phyloP scores from a whole-genome alignment of 805 yeast species.

The Candida peoriensis region DNA sequence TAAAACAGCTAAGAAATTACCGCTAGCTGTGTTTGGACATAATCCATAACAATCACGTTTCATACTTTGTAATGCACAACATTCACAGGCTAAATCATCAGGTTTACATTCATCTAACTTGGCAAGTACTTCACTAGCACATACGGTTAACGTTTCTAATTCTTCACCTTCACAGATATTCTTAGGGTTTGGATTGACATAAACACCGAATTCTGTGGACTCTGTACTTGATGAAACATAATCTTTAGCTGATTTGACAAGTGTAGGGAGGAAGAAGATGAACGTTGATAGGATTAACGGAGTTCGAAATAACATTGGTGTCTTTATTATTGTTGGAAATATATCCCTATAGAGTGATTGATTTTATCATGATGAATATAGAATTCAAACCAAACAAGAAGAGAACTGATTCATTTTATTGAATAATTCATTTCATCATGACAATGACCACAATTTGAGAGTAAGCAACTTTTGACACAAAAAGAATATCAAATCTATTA shows the following conservation, averaged over 20 bases:
- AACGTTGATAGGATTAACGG: too few species aligned
- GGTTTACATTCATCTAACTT: constrained; percentile 47
- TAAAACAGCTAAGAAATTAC: constrained; percentile 40
- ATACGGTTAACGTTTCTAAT: constrained; percentile 34
- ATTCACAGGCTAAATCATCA: constrained; percentile 50
- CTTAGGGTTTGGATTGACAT: constrained; percentile 43
- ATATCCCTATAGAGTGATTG: too few species aligned
- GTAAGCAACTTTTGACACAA: not conserved
- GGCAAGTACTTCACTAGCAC: constrained; percentile 42
- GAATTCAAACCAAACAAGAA: too few species aligned
- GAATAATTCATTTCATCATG: too few species aligned
- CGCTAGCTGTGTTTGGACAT: constrained; percentile 43
- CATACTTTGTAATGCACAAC: constrained; percentile 50
- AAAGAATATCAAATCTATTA: too few species aligned
- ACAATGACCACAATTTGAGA: too few species aligned
- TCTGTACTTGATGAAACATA: constrained; percentile 18
- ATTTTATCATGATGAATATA: too few species aligned
- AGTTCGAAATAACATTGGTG: too few species aligned
- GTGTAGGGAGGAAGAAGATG: too few species aligned
- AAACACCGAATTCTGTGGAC: constrained; percentile 33
- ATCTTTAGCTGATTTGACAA: constrained; percentile 8
- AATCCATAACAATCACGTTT: constrained; percentile 40
- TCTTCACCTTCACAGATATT: constrained; percentile 41
- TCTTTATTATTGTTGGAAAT: too few species aligned
- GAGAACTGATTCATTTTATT: too few species aligned